A percentile compares a stretch with the other conserved stretches of the same genome.
Conservation (phyloP, 1,284 basidiomycete genomes). For the Puccinia polysora region DNA sequence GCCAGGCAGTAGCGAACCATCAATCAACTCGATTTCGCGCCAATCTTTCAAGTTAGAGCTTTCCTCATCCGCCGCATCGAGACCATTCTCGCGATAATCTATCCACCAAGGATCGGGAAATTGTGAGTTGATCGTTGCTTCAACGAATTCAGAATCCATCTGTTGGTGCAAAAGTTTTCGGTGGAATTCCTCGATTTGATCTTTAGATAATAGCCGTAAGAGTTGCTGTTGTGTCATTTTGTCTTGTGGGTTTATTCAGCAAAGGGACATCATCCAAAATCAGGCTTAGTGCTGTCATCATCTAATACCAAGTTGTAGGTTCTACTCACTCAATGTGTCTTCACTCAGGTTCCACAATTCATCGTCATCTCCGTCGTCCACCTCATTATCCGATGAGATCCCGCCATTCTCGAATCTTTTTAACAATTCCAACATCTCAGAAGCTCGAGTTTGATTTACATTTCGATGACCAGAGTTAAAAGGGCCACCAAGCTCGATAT, state of each 20-base stretch:
- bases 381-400: not conserved
- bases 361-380: not conserved
- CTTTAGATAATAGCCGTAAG: not conserved
- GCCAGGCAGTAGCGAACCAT: not conserved
- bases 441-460: not conserved
- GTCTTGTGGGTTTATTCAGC: not conserved
- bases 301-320: not conserved
- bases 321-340: conserved; percentile 7
- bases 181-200: conserved; percentile 10
- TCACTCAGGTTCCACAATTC: not conserved
- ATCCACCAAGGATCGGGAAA: conserved; percentile 17
- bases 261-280: not conserved
- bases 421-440: conserved; percentile 3
- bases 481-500: conserved; percentile 1
- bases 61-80: no score
- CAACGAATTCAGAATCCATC: not conserved
- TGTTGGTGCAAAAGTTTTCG: not conserved
- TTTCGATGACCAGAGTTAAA: not conserved
- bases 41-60: no score
- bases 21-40: not conserved
- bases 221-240: conserved; percentile 3
- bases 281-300: not conserved
- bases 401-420: not conserved
- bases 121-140: conserved; percentile 21
- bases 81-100: not conserved